Base-by-base conservation (phyloP, 768 basidiomycete species). In the Suillus decipiens region DNA sequence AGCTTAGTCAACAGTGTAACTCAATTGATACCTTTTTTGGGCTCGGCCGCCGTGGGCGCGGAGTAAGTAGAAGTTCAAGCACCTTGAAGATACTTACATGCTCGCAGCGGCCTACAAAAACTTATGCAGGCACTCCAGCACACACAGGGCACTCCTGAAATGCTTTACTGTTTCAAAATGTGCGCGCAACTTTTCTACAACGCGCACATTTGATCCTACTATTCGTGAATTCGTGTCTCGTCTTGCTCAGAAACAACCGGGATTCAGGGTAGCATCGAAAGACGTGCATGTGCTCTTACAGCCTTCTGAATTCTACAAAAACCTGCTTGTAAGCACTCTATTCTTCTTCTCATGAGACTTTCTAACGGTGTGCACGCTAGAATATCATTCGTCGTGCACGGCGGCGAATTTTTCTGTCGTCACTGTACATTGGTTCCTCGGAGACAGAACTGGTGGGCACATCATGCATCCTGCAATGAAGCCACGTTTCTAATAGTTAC, bases 331-430 rank as follows among this genome's bases (percentile, higher is more conserved):
- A 62, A 64, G 86, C 78, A 24, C 14, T 15, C 61, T n/a, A 45
- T 39, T 39, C 12, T 50, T 39, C 9, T 24, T 14, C n/a, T 39
- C 34, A 12, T 53, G 15, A 33, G 56, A 31, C 61, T 28, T 58
- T 33, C 31, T 56, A n/a, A 60, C 58, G 55, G 24, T 15, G 24
- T 19, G 9, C n/a, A 1, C 0, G 37, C 3, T 69, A 96, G 95
- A 79, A 84, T 63, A 88, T 93, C 82, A 87, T 99, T 59, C 78
- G 78, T 50, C 80, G 84, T n/a, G 96, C 96, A 0, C 84, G 86
- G 62, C 76, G 79, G 57, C 85, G 95, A 61, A 86, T 99, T 68
- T 92, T 96, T 71, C 82, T 99, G 34, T 97, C 96, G 0, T 93
- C 93, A 1, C 78, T 97, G 12, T 97, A 97, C 73, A 87, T 97